These are phyloP conservation scores for Zopfia rhizophila DNA, from an alignment of 2,329 filamentous ascomycete species.

Conservation along the genomic window DNA sequence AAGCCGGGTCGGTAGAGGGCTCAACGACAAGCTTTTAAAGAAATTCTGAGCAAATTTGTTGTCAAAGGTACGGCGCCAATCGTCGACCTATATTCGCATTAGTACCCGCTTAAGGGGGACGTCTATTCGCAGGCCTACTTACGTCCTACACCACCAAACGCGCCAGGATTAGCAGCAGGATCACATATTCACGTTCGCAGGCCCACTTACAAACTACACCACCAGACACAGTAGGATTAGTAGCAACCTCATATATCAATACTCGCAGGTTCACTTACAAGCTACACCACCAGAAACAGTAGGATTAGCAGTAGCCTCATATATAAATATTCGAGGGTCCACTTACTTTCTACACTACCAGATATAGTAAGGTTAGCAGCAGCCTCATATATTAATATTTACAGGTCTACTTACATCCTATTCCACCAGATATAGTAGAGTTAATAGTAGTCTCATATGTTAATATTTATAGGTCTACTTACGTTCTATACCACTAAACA, in stretches of 20 bases:
- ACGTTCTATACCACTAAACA: constrained; percentile 19
- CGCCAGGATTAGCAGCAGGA: constrained; percentile 8
- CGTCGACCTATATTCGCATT: constrained; percentile 16
- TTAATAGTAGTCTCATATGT: constrained; percentile 12
- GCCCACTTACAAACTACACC: constrained; percentile 10
- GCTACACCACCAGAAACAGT: too few relatives aligned
- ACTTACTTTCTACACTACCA: constrained; percentile 4
- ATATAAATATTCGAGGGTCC: constrained; percentile 4
- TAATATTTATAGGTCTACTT: constrained; percentile 12
- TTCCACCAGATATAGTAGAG: constrained; percentile 8
- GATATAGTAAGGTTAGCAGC: constrained; percentile 6
- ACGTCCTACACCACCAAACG: too few relatives aligned
- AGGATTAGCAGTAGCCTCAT: constrained; percentile 11
- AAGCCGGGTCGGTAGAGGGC: constrained; percentile 8
- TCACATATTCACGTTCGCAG: constrained; percentile 4
- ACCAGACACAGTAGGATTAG: constrained; percentile 5
- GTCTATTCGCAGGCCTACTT: too few relatives aligned
- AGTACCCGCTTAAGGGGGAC: constrained; percentile 10
- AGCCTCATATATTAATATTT: constrained; percentile 8
- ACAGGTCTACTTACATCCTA: constrained; percentile 11
- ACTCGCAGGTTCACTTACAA: neutral
- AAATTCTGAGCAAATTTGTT: constrained; percentile 18
- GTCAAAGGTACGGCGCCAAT: constrained; percentile 16
- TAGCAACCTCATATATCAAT: too few relatives aligned
- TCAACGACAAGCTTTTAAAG: constrained; percentile 5